Percentiles rank a stretch among this genome's conserved stretches.
phyloP scores from a whole-genome alignment of 2,329 filamentous ascomycete species.

The Zymoseptoria pseudotritici region DNA sequence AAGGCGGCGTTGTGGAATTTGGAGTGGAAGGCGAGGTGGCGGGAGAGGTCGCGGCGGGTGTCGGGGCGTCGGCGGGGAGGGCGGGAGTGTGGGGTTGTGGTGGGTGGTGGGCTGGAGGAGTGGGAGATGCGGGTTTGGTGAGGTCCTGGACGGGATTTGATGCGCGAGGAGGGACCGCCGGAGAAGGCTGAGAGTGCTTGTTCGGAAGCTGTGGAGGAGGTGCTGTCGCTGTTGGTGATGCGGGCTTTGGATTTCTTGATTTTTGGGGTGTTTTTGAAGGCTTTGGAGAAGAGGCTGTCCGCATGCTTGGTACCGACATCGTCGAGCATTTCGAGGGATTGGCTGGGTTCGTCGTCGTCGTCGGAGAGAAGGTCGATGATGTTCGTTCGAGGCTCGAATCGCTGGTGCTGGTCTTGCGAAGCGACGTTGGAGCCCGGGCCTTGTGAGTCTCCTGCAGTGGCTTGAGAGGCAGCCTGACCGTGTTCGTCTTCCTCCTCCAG shows the following conservation, averaged over 20 bases:
- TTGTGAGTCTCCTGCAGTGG: neutral
- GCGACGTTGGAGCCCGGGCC: too few species aligned
- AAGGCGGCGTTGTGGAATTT: slow-evolving; percentile 19
- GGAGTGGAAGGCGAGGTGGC: slow-evolving; percentile 11
- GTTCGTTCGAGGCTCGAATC: too few species aligned
- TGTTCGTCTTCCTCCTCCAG: neutral
- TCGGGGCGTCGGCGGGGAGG: slow-evolving; percentile 5
- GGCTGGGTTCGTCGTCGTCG: neutral
- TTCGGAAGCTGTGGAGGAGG: neutral
- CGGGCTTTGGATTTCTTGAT: neutral
- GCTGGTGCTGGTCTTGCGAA: neutral
- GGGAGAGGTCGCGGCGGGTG: slow-evolving; percentile 16
- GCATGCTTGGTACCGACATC: neutral
- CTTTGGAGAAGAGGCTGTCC: neutral
- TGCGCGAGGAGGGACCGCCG: neutral
- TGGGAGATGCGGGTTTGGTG: slow-evolving; percentile 2
- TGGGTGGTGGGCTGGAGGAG: slow-evolving; percentile 10
- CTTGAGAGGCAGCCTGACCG: neutral
- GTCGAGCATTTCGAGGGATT: neutral
- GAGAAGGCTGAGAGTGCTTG: neutral
- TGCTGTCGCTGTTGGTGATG: slow-evolving; percentile 1
- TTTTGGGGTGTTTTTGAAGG: neutral
- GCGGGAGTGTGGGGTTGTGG: neutral
- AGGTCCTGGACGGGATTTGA: neutral
- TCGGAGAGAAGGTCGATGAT: neutral